Evolutionary conservation across 2,329 filamentous ascomycete species (phyloP).

Genomic region (Hypoxylon sp.): DNA sequence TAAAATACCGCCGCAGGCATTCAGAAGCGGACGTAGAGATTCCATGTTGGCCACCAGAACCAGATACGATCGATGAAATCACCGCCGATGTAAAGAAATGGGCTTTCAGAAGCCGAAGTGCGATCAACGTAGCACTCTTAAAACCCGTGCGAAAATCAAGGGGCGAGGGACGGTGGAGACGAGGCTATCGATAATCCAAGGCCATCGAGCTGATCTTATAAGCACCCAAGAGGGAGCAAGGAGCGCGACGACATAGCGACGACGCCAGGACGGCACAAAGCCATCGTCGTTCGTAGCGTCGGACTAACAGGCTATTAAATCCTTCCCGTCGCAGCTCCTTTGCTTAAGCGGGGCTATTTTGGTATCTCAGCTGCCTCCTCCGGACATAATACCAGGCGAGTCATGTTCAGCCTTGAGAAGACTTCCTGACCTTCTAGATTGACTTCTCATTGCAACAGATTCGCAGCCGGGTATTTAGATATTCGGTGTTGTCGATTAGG

Average conservation of each 20-base stretch:
- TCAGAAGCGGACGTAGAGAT: slow-evolving; percentile 23
- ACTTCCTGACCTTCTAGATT: too few relatives aligned
- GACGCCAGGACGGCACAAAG: too few relatives aligned
- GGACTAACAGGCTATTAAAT: not conserved
- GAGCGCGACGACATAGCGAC: not conserved
- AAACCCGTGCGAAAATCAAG: not conserved
- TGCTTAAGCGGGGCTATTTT: too few relatives aligned
- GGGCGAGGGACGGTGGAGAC: not conserved
- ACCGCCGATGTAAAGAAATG: not conserved
- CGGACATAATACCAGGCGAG: too few relatives aligned
- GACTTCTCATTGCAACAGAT: too few relatives aligned
- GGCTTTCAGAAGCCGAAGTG: not conserved
- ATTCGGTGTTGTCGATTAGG: too few relatives aligned
- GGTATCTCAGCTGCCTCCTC: too few relatives aligned
- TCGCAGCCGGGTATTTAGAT: too few relatives aligned
- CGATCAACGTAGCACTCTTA: not conserved
- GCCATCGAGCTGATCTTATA: not conserved
- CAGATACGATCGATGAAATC: not conserved
- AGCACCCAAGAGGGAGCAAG: not conserved
- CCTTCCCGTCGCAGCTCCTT: too few relatives aligned
- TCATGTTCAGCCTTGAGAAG: too few relatives aligned
- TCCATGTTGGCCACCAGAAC: slow-evolving; percentile 22
- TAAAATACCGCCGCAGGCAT: slow-evolving; percentile 35
- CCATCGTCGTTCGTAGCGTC: too few relatives aligned
- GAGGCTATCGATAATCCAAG: too few relatives aligned